These are phyloP conservation scores for Beauveria pseudobassiana DNA, from an alignment of 2,329 filamentous ascomycete genomes.

Conservation along the genomic window DNA sequence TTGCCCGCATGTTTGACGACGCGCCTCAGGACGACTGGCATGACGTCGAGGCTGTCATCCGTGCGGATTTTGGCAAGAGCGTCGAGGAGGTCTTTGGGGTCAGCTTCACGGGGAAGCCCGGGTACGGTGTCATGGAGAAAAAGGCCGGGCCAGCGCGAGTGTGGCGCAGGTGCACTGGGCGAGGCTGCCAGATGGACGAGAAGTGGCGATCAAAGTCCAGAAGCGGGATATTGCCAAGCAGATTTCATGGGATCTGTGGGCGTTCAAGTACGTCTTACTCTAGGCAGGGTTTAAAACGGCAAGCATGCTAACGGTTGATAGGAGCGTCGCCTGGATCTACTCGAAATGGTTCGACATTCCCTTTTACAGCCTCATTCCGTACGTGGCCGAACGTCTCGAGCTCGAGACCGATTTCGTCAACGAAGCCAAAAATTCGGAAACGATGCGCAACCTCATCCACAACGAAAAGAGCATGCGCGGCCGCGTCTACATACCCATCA, in stretches of 20 bases:
- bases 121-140: conserved; percentile 57
- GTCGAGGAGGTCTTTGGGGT: conserved; percentile 91
- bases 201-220: conserved; percentile 94
- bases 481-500: conserved; percentile 79
- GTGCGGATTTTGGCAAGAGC: conserved; percentile 79
- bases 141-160: conserved; percentile 70
- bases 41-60: conserved; percentile 77
- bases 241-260: conserved; percentile 91
- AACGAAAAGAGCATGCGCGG: conserved; percentile 68
- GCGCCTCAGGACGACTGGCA: conserved; percentile 87
- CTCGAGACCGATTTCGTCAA: conserved; percentile 93
- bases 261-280: conserved; percentile 64
- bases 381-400: conserved; percentile 83
- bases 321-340: conserved; percentile 74
- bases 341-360: conserved; percentile 89
- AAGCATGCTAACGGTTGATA: conserved; percentile 24
- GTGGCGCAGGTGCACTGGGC: conserved; percentile 98
- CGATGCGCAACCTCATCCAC: conserved; percentile 71
- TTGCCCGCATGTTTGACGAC: conserved; percentile 93
- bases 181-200: conserved; percentile 71
- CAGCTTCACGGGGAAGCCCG: conserved; percentile 65
- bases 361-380: conserved; percentile 82
- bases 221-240: conserved; percentile 90
- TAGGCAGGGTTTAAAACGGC: not conserved
- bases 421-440: conserved; percentile 80